phyloP scores from a whole-genome alignment of 176 grass and related monocot species.

The Metroxylon sagu region DNA sequence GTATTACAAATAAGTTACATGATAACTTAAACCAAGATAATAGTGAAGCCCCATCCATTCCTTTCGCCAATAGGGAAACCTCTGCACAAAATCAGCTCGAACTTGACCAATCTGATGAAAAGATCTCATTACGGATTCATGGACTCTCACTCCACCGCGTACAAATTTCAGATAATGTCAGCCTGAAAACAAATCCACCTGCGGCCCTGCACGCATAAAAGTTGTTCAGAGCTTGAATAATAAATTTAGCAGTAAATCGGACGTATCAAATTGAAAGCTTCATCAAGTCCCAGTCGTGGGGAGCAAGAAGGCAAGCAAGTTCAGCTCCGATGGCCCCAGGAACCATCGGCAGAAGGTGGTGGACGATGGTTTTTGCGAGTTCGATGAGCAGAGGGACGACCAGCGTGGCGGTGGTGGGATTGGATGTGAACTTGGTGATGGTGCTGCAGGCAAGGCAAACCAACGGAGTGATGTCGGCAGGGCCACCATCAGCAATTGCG shows the following conservation, averaged over 20 bases:
- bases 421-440: slow-evolving; percentile 52
- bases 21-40: too few relatives aligned
- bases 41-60: too few relatives aligned
- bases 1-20: too few relatives aligned
- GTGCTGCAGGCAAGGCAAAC: slow-evolving; percentile 38
- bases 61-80: too few relatives aligned
- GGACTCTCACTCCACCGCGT: too few relatives aligned
- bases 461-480: slow-evolving; percentile 35
- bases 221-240: too few relatives aligned
- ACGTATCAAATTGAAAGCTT: background rate
- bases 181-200: slow-evolving; percentile 36
- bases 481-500: slow-evolving; percentile 67
- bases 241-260: too few relatives aligned
- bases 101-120: too few relatives aligned
- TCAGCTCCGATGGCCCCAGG: slow-evolving; percentile 52
- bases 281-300: slow-evolving; percentile 65
- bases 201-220: background rate
- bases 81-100: too few relatives aligned
- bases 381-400: slow-evolving; percentile 61
- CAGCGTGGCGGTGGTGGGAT: slow-evolving; percentile 52
- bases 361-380: slow-evolving; percentile 45
- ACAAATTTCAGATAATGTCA: too few relatives aligned
- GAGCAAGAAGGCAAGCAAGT: slow-evolving; percentile 52
- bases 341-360: slow-evolving; percentile 55
- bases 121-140: too few relatives aligned